Conservation (phyloP, 371 early-diverging fungal species). For the Apophysomyces elegans region DNA sequence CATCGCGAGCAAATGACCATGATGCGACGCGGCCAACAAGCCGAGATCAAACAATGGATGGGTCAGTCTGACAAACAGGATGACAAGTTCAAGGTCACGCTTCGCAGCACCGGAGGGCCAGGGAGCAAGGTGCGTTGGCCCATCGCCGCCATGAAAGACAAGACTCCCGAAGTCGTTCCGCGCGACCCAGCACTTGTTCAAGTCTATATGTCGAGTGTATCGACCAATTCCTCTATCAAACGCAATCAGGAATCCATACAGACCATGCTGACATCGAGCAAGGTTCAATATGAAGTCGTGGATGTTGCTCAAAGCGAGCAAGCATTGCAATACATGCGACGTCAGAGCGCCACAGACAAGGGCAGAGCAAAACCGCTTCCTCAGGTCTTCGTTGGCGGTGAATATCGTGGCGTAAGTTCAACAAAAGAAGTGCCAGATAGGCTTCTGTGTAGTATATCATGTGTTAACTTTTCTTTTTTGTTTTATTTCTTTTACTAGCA, state of each 20-base stretch:
- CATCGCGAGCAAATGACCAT: constrained; percentile 43
- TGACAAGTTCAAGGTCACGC: constrained; percentile 6
- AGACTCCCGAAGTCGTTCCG: constrained; percentile 21
- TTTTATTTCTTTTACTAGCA: constrained; percentile 14
- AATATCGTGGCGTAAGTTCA: constrained; percentile 39
- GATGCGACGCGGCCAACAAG: constrained; percentile 42
- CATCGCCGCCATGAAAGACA: constrained; percentile 10
- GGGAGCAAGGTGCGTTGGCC: constrained; percentile 28
- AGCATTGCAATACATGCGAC: constrained; percentile 45
- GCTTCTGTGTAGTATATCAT: neutral
- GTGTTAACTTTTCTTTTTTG: neutral
- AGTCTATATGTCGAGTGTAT: constrained; percentile 41
- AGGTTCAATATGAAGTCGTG: constrained; percentile 34
- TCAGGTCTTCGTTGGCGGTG: constrained; percentile 49
- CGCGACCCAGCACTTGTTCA: constrained; percentile 36
- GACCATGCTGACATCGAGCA: constrained; percentile 18
- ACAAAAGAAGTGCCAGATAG: neutral
- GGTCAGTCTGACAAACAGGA: neutral
- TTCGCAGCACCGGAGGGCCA: constrained; percentile 29
- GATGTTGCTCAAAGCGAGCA: constrained; percentile 46
- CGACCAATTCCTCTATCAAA: constrained; percentile 36
- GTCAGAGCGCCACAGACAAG: constrained; percentile 23
- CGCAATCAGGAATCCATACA: constrained; percentile 37
- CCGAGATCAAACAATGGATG: constrained; percentile 16
- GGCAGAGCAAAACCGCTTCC: constrained; percentile 33